Conservation (phyloP, 2,329 filamentous ascomycete genomes). For the Sclerotinia borealis region DNA sequence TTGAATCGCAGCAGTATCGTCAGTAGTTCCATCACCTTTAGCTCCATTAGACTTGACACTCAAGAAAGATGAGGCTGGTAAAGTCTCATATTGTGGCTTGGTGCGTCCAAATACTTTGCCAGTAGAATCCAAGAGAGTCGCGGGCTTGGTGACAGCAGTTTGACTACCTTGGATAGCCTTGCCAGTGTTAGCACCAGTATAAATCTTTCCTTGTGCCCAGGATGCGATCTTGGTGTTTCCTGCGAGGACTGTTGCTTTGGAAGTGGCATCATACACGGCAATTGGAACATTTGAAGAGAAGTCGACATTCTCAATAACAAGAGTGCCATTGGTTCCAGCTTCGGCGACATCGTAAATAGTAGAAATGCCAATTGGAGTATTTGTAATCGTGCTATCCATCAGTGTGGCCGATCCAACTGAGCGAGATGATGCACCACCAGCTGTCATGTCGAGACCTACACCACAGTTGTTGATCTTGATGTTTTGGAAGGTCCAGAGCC, state of each 20-base stretch:
- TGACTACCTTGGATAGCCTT: slow-evolving; percentile 55
- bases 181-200: slow-evolving; percentile 42
- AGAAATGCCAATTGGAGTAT: slow-evolving; percentile 69
- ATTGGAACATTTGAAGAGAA: slow-evolving; percentile 59
- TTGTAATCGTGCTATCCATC: slow-evolving; percentile 71
- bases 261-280: slow-evolving; percentile 57
- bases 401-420: slow-evolving; percentile 81
- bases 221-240: slow-evolving; percentile 64
- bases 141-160: slow-evolving; percentile 53
- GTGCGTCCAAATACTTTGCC: slow-evolving; percentile 74
- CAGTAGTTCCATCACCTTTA: slow-evolving; percentile 78
- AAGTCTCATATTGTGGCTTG: slow-evolving; percentile 79
- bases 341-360: slow-evolving; percentile 63
- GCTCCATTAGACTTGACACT: slow-evolving; percentile 79
- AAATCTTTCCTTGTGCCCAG: slow-evolving; percentile 76
- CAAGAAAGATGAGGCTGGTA: slow-evolving; percentile 64
- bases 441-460: slow-evolving; percentile 75
- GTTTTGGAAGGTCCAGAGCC: slow-evolving; percentile 77
- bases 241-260: slow-evolving; percentile 54
- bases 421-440: slow-evolving; percentile 53
- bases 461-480: slow-evolving; percentile 66
- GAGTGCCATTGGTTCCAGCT: slow-evolving; percentile 67
- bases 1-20: slow-evolving; percentile 84
- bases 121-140: slow-evolving; percentile 52
- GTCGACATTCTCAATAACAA: slow-evolving; percentile 87